phyloP scores from a whole-genome alignment of 1,139 yeast species.

The Nakaseomyces sp. region DNA sequence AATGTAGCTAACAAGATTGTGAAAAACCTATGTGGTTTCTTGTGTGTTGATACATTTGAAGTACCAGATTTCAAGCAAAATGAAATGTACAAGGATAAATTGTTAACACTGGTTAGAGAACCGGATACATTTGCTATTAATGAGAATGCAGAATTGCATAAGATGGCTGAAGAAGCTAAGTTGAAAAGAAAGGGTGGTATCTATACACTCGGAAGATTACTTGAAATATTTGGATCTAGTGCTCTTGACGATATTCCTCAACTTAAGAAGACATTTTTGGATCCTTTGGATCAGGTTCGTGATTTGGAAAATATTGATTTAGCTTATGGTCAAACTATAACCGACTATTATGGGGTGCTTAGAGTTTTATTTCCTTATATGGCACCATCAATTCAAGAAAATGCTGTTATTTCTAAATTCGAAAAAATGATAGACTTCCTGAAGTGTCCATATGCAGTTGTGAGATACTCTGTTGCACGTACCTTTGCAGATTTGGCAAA shows the following conservation, averaged over 20 bases:
- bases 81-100: slow-evolving; percentile 44
- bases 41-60: slow-evolving; percentile 92
- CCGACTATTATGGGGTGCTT: slow-evolving; percentile 79
- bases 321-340: slow-evolving; percentile 64
- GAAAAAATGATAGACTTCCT: slow-evolving; percentile 54
- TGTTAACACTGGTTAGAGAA: slow-evolving; percentile 73
- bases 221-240: slow-evolving; percentile 42
- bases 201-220: slow-evolving; percentile 52
- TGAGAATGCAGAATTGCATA: slow-evolving; percentile 55
- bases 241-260: slow-evolving; percentile 61
- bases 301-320: slow-evolving; percentile 36
- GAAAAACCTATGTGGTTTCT: slow-evolving; percentile 82
- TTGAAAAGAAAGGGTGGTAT: slow-evolving; percentile 80
- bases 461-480: slow-evolving; percentile 85
- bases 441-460: slow-evolving; percentile 62
- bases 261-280: slow-evolving; percentile 57
- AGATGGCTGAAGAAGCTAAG: slow-evolving; percentile 62
- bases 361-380: slow-evolving; percentile 66
- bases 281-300: slow-evolving; percentile 42
- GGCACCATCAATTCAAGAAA: slow-evolving; percentile 38
- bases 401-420: slow-evolving; percentile 40
- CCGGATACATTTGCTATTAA: slow-evolving; percentile 63
- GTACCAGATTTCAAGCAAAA: slow-evolving; percentile 87
- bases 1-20: slow-evolving; percentile 82
- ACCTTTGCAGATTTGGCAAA: slow-evolving; percentile 77